These are phyloP conservation scores for Fragilariopsis cylindrus DNA, from an alignment of 108 stramenopile species.

Conservation along the genomic window DNA sequence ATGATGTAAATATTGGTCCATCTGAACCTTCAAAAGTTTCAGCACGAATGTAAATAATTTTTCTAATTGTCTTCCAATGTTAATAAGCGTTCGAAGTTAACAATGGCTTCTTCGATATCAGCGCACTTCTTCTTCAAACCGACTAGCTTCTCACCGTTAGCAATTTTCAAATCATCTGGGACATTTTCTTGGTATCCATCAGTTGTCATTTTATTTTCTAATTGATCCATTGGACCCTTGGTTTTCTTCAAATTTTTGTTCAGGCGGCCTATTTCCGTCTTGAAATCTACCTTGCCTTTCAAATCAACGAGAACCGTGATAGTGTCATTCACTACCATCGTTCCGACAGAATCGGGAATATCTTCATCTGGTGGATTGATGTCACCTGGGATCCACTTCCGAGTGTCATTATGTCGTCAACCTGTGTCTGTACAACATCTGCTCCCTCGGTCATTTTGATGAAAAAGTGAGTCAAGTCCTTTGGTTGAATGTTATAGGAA, in stretches of 20 bases:
- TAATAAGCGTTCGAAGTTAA: slow-evolving; percentile 72
- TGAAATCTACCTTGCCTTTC: slow-evolving; percentile 94
- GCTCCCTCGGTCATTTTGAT: slow-evolving; percentile 68
- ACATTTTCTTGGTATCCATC: slow-evolving; percentile 80
- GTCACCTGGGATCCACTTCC: slow-evolving; percentile 69
- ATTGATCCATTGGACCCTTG: slow-evolving; percentile 46
- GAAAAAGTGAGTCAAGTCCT: slow-evolving; percentile 82
- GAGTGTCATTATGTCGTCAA: slow-evolving; percentile 83
- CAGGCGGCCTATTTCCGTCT: slow-evolving; percentile 90
- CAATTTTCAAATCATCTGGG: slow-evolving; percentile 56
- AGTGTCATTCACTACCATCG: slow-evolving; percentile 78
- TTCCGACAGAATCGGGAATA: slow-evolving; percentile 78
- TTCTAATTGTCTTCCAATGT: slow-evolving; percentile 57
- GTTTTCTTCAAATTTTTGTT: slow-evolving; percentile 74
- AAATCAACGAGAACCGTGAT: slow-evolving; percentile 91
- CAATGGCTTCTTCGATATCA: slow-evolving; percentile 80
- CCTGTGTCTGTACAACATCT: slow-evolving; percentile 41
- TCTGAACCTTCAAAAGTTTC: too few relatives aligned
- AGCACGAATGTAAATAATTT: not conserved
- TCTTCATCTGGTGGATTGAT: slow-evolving; percentile 55
- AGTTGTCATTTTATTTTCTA: slow-evolving; percentile 72
- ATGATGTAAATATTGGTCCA: too few relatives aligned
- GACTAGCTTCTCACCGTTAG: slow-evolving; percentile 69
- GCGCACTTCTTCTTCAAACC: slow-evolving; percentile 72
- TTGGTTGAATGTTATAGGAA: slow-evolving; percentile 85